Evolutionary conservation across 768 basidiomycete genomes (phyloP), one percentile per base, ranked within the genome.

Genomic region (Mycena amicta): DNA sequence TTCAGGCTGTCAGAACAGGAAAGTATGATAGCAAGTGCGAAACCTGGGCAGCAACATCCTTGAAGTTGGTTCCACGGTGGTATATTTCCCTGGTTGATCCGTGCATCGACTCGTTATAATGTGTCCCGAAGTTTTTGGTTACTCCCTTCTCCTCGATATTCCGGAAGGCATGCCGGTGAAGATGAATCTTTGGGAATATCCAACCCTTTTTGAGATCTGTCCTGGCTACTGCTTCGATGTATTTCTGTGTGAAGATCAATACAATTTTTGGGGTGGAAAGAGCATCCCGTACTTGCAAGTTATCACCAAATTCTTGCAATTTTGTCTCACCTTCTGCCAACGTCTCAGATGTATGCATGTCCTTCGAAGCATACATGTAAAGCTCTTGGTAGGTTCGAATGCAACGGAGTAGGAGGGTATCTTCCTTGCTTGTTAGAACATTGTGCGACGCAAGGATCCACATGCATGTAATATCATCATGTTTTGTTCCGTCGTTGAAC

Each of bases 401-500:
- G 20, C 41, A 43, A 22, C 41, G 20, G 11, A 43, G 41, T 6
- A 43, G 20, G 6, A 22, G 12, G 6, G 41, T 43, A 6, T 43
- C 41, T 20, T 11, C 41, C 12, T 12, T 22, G 13, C 13, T 13
- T 20, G 11, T 43, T 22, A 43, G 20, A 22, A 43, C 6, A 20
- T 43, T 43, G 20, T 43, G 41, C 12, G 12, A 12, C 6, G 41
- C 41, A 11, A 43, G 20, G 20, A 43, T 12, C 6, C 6, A 5
- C 41, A 43, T 43, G 41, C 41, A 20, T 8, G 41, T 12, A 22
- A 43, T 43, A 43, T 43, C 41, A 22, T 70, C 68, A 47, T 68
- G 68, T 52, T 78, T 79, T 11, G 64, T 56, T 1, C 71, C 73
- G 60, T 79, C 73, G 3, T 63, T 62, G 65, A 76, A 78, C 3